Evolutionary conservation across 2,329 filamentous ascomycete species (phyloP).

Genomic region (Ustilaginoidea virens): DNA sequence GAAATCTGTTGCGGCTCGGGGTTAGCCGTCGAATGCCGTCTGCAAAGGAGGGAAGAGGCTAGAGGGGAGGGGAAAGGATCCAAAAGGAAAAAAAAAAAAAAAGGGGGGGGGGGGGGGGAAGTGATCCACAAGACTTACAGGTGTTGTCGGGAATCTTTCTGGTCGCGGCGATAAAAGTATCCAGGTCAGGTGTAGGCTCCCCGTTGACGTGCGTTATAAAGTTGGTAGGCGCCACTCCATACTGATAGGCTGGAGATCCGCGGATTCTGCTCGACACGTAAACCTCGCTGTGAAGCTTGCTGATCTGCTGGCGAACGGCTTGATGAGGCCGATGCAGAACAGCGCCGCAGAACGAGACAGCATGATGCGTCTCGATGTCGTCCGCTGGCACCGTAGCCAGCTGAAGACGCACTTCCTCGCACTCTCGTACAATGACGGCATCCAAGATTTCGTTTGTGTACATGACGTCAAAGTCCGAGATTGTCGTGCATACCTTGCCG

Average conservation of each 20-base stretch:
- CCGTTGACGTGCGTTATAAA: constrained; percentile 96
- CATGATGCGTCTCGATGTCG: constrained; percentile 82
- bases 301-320: constrained; percentile 93
- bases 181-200: constrained; percentile 65
- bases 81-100: not conserved
- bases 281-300: constrained; percentile 87
- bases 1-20: constrained; percentile 51
- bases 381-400: constrained; percentile 77
- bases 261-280: constrained; percentile 82
- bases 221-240: constrained; percentile 87
- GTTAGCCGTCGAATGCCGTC: not conserved
- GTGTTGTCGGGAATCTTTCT: constrained; percentile 89
- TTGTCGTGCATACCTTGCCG: constrained; percentile 79
- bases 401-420: constrained; percentile 59
- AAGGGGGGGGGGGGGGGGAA: not conserved
- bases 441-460: constrained; percentile 75
- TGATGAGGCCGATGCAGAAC: constrained; percentile 88
- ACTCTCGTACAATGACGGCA: constrained; percentile 74
- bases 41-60: not conserved
- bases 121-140: constrained; percentile 34
- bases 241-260: constrained; percentile 75
- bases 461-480: constrained; percentile 91
- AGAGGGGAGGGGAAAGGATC: not conserved
- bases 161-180: constrained; percentile 66
- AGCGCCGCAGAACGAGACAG: constrained; percentile 89